phyloP scores from a whole-genome alignment of 192 early-diverging fungal species.

The Polychytrium aggregatum region DNA sequence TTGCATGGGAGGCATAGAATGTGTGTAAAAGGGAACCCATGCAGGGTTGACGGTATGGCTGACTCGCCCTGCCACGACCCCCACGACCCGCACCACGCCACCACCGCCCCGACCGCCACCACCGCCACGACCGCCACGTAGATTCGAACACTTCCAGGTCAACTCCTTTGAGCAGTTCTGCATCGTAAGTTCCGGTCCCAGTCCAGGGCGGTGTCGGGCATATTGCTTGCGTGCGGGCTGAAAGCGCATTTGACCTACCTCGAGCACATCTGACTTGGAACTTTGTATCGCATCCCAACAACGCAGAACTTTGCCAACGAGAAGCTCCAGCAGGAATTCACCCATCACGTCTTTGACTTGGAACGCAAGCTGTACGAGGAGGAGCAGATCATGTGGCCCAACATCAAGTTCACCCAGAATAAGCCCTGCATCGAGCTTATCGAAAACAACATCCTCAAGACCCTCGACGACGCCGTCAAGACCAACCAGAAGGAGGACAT shows the following conservation, averaged over 20 bases:
- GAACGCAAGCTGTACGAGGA: conserved; percentile 97
- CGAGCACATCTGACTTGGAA: no score
- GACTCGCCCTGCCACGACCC: no score
- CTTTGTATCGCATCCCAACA: no score
- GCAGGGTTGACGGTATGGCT: no score
- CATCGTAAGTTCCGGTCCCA: conserved; percentile 41
- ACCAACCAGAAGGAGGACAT: conserved; percentile 79
- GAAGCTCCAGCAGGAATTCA: conserved; percentile 98
- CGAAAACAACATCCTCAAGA: conserved; percentile 83
- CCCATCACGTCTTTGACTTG: conserved; percentile 96
- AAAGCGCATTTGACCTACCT: no score
- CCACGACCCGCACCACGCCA: no score
- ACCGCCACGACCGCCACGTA: no score
- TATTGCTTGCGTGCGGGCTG: no score
- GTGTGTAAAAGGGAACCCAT: no score
- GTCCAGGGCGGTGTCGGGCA: no score
- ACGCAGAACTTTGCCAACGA: conserved; percentile 77
- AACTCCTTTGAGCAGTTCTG: conserved; percentile 99
- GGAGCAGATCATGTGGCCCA: conserved; percentile 95
- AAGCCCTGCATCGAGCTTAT: conserved; percentile 98
- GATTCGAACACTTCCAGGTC: conserved; percentile 97
- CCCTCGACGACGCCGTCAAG: conserved; percentile 87
- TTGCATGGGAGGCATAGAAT: no score
- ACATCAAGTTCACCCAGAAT: conserved; percentile 98
- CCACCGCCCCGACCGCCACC: no score